Conservation (phyloP, 345 rosid species). For the Litchi chinensis region DNA sequence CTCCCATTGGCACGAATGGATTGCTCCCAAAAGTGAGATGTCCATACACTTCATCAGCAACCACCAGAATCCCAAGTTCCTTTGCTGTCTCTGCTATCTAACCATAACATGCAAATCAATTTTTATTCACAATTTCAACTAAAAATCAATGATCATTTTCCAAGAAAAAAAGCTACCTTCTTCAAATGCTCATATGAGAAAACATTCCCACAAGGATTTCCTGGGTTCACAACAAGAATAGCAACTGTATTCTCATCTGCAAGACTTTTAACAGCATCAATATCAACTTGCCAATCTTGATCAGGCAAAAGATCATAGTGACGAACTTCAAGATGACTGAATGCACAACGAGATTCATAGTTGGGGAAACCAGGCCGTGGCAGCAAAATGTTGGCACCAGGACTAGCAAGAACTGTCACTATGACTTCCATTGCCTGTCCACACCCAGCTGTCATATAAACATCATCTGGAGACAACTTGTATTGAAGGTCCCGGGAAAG, state of each 20-base stretch:
- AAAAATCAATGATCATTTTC: background rate
- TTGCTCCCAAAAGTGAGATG: constrained; percentile 51
- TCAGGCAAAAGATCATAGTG: constrained; percentile 56
- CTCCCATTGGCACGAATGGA: constrained; percentile 61
- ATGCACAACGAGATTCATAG: constrained; percentile 30
- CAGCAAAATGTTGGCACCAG: constrained; percentile 40
- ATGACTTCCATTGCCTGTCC: constrained; percentile 34
- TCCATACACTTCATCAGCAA: constrained; percentile 60
- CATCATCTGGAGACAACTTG: constrained; percentile 29
- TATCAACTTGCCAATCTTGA: constrained; percentile 64
- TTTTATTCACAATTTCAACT: background rate
- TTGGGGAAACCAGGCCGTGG: constrained; percentile 34
- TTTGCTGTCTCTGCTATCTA: constrained; percentile 55
- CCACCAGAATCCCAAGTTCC: constrained; percentile 69
- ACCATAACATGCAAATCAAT: background rate
- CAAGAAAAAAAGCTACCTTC: constrained; percentile 40
- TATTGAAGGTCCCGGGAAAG: constrained; percentile 31
- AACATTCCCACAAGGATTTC: constrained; percentile 65
- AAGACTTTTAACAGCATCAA: constrained; percentile 49
- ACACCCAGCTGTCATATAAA: constrained; percentile 37
- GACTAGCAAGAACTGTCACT: constrained; percentile 27
- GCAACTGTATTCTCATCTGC: constrained; percentile 63
- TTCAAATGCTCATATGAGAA: constrained; percentile 55
- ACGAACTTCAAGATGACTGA: constrained; percentile 35
- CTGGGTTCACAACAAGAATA: constrained; percentile 58